Conservation (phyloP, 73 alveolate genomes). For the Paramecium sonneborni region DNA sequence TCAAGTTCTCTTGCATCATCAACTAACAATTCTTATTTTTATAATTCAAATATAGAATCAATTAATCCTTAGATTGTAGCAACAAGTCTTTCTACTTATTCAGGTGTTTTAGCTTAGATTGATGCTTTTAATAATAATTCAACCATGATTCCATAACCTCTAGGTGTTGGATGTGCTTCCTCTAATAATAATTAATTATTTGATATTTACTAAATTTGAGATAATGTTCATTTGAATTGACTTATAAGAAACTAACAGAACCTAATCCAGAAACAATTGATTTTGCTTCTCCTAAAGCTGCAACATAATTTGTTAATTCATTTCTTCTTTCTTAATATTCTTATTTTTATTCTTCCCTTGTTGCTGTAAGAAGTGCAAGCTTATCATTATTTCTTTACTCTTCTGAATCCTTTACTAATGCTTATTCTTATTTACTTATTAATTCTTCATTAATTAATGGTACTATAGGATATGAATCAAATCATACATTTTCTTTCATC, state of each 20-base stretch:
- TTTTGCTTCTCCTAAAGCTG: slow-evolving; percentile 44
- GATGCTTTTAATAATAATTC: slow-evolving; percentile 29
- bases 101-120: not conserved
- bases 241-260: slow-evolving; percentile 17
- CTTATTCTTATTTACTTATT: not conserved
- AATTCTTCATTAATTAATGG: slow-evolving; percentile 5
- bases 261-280: not conserved
- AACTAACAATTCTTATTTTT: slow-evolving; percentile 50
- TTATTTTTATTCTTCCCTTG: slow-evolving; percentile 21
- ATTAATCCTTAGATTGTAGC: not conserved
- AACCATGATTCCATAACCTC: slow-evolving; percentile 42
- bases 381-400: slow-evolving; percentile 39
- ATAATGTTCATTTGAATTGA: not conserved
- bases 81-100: not conserved
- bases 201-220: not conserved
- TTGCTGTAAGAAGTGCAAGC: not conserved
- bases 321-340: slow-evolving; percentile 36
- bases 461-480: not conserved
- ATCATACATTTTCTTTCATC: slow-evolving; percentile 20
- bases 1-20: slow-evolving; percentile 53
- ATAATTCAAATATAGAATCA: slow-evolving; percentile 14
- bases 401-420: slow-evolving; percentile 5
- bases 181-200: not conserved
- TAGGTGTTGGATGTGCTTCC: slow-evolving; percentile 3
- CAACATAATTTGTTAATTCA: slow-evolving; percentile 14